Percentiles rank a stretch among this genome's conserved stretches.
phyloP scores from a whole-genome alignment of 208 protist species.

The Trichomonas gallinae region DNA sequence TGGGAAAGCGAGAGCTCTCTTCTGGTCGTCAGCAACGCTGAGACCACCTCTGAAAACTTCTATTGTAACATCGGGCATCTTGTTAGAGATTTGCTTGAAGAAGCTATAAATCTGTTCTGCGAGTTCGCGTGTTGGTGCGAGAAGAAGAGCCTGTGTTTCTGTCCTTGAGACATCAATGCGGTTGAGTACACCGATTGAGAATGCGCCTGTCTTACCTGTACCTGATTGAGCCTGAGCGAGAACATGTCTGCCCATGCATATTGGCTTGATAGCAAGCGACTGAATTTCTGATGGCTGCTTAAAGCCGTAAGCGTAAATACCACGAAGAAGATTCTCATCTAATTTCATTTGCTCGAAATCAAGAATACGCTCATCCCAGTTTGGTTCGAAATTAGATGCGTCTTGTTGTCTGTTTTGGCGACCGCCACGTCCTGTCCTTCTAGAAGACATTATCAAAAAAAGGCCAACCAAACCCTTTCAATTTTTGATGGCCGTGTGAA shows the following conservation, averaged over 20 bases:
- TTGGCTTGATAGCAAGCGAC: slow-evolving; percentile 87
- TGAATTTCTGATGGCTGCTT: slow-evolving; percentile 94
- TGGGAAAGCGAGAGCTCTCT: slow-evolving; percentile 77
- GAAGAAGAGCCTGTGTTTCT: slow-evolving; percentile 78
- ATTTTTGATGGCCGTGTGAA: background rate
- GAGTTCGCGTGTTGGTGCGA: slow-evolving; percentile 90
- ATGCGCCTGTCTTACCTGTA: slow-evolving; percentile 94
- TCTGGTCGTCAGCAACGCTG: slow-evolving; percentile 83
- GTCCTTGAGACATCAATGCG: slow-evolving; percentile 54
- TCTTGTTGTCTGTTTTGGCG: background rate
- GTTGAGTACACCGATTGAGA: slow-evolving; percentile 62
- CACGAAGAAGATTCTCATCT: slow-evolving; percentile 44
- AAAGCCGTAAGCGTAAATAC: slow-evolving; percentile 59
- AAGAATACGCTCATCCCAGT: slow-evolving; percentile 31
- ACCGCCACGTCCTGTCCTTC: background rate
- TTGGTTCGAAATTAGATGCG: background rate
- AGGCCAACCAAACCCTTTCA: background rate
- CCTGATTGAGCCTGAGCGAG: slow-evolving; percentile 85
- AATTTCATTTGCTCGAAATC: slow-evolving; percentile 51
- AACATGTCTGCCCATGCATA: slow-evolving; percentile 71
- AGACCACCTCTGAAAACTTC: slow-evolving; percentile 70
- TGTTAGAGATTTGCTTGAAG: background rate
- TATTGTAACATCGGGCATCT: slow-evolving; percentile 25
- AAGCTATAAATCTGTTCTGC: slow-evolving; percentile 83
- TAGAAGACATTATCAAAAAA: background rate